Evolutionary conservation across 2,329 filamentous ascomycete species (phyloP), one percentile per base, ranked within the genome.

Genomic region (Bipolaris bicolor): DNA sequence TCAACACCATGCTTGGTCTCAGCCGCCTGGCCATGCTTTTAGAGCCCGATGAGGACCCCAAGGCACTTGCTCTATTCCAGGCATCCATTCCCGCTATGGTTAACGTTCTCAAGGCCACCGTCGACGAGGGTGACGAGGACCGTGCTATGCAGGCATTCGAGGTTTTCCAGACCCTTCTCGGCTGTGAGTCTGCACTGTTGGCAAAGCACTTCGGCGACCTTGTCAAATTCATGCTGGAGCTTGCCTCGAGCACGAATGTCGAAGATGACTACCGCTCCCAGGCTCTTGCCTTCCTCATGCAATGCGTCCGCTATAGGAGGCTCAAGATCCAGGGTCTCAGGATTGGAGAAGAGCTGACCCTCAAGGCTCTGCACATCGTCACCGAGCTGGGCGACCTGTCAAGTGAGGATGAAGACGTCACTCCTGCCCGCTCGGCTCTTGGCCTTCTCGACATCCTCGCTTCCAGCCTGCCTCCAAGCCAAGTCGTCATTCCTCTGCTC

Each of bases 101-200:
- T 58, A 86, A 88, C 62, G 91, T 97, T 10, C 84, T 98, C 65
- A 95, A 97, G 83, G 85, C 88, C 62, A 87, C 90, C 24, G 90
- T 98, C 57, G 86, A 92, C 68, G 84, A 85, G 55, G 85, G 86
- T 55, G 90, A 97, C 68, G 93, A 97, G 68, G 93, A 97, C 74
- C 89, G 90, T 75, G 88, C 90, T 67, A 91, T 94, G 82, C 88
- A 94, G 74, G 87, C 92, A 24, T 99, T 98, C 69, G 95, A 98
- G 76, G 92, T 97, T 65, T 97, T 98, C 85, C 95, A 98, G 82
- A 95, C 91, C 49, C 88, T 97, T 70, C 86, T 99, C 52, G 90
- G 90, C 63, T 97, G 92, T 76, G 94, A 97, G 75, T 90, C 91
- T 29, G 86, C 91, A 45, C 85, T 98, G 49, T 82, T 98, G 50